Evolutionary conservation across 78 protist species (phyloP), one percentile per base, ranked within the genome.

Genomic region (Parvularia atlantis): DNA sequence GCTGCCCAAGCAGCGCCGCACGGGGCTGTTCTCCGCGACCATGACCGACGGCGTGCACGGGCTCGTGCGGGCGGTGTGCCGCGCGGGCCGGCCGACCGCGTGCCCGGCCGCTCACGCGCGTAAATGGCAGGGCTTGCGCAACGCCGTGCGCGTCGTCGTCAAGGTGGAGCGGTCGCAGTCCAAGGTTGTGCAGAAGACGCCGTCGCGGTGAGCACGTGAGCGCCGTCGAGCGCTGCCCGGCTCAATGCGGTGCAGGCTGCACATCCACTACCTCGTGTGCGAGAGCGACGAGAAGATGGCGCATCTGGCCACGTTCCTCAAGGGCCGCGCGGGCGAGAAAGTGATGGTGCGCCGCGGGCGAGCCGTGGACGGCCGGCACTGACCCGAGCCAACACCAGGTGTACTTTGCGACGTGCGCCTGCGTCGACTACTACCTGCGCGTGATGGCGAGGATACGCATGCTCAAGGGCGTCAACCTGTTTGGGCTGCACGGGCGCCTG

Each of bases 11-110:
- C 89, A 84, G 36, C 5, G 89, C 1, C 65, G 85, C 20, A 85
- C 90, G 35, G 90, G 90, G 9, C 75, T 85, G n/a, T 85, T 85
- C 44, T 60, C 75, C 6, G 91, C 91, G 5, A 86, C 91, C 30
- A 83, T 69, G 43, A 77, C 84, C 10, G 60, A 78, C 14, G 69
- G 54, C 41, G 66, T 77, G 35, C 59, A 59, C 5, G 50, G 11
- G 33, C 37, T 76, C 26, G 44, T 58, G 17, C 57, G 82, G 22
- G 73, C 75, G 9, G n/a, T n/a, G n/a, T n/a, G n/a, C n/a, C 17
- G 17, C 17, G 17, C 14, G 14, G 54, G 17, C 28, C 14, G 14
- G 17, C 54, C n/a, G n/a, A n/a, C n/a, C n/a, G n/a, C n/a, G n/a
- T n/a, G n/a, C n/a, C n/a, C n/a, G n/a, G n/a, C n/a, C n/a, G n/a